Conservation (phyloP, 768 basidiomycete species). For the Auricularia sp. region DNA sequence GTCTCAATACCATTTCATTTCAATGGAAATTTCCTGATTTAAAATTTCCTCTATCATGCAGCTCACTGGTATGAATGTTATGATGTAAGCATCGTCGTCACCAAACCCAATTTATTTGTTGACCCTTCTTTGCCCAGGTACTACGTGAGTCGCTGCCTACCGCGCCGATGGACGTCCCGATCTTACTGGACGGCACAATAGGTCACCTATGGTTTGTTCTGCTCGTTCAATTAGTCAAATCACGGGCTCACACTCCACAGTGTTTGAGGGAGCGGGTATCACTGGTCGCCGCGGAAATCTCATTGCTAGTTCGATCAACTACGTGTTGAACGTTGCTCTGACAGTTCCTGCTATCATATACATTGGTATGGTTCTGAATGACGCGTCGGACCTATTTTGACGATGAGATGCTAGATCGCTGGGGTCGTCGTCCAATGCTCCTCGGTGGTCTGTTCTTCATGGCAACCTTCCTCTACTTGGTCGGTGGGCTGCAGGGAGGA, state of each 20-base stretch:
- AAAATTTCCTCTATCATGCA: no score
- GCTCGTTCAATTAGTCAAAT: neutral
- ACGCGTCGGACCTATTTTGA: no score
- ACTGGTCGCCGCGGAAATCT: constrained; percentile 64
- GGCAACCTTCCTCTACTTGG: constrained; percentile 70
- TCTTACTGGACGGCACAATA: neutral
- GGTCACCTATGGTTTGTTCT: constrained; percentile 6
- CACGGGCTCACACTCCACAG: constrained; percentile 55
- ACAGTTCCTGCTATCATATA: constrained; percentile 35
- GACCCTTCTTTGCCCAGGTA: no score
- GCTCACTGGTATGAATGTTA: constrained; percentile 67
- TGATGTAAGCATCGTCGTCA: constrained; percentile 44
- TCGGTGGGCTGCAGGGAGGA: constrained; percentile 62
- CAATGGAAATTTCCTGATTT: neutral
- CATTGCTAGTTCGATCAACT: constrained; percentile 63
- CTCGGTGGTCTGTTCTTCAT: constrained; percentile 54
- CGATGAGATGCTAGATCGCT: constrained; percentile 36
- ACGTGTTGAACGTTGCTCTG: constrained; percentile 32
- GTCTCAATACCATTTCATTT: constrained; percentile 5
- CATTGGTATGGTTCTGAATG: constrained; percentile 30
- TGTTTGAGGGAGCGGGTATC: constrained; percentile 70
- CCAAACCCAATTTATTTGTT: neutral
- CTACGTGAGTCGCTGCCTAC: no score
- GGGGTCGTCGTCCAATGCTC: constrained; percentile 72
- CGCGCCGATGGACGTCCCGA: no score